Conservation (phyloP, 306 rosid genomes). For the Castanospermum australe region DNA sequence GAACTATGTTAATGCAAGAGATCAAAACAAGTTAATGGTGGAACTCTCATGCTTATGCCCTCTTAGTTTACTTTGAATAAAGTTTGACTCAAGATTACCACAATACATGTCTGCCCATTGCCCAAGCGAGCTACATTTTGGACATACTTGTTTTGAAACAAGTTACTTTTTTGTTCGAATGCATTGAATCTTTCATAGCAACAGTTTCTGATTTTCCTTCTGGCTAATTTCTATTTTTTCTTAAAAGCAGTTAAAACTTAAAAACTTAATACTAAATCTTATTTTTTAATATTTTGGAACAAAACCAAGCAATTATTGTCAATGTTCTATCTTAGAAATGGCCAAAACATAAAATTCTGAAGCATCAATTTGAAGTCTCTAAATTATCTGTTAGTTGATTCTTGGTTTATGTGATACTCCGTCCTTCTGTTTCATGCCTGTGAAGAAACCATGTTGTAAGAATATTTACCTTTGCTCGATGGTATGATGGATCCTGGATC, state of each 20-base stretch:
- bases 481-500: no score
- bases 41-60: neutral
- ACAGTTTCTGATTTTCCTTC: neutral
- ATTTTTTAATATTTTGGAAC: neutral
- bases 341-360: neutral
- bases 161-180: neutral
- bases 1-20: neutral
- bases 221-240: neutral
- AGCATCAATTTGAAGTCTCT: neutral
- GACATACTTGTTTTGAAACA: neutral
- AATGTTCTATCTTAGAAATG: neutral
- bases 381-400: neutral
- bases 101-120: neutral
- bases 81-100: neutral
- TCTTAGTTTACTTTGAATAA: neutral
- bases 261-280: neutral
- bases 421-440: neutral
- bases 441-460: neutral
- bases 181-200: neutral
- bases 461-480: neutral
- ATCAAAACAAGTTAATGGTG: neutral
- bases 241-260: no score
- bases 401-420: neutral
- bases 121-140: neutral
- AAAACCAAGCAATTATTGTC: neutral